Base-by-base conservation (phyloP, 1,284 basidiomycete genomes). In the Exobasidium cylindrosporum region DNA sequence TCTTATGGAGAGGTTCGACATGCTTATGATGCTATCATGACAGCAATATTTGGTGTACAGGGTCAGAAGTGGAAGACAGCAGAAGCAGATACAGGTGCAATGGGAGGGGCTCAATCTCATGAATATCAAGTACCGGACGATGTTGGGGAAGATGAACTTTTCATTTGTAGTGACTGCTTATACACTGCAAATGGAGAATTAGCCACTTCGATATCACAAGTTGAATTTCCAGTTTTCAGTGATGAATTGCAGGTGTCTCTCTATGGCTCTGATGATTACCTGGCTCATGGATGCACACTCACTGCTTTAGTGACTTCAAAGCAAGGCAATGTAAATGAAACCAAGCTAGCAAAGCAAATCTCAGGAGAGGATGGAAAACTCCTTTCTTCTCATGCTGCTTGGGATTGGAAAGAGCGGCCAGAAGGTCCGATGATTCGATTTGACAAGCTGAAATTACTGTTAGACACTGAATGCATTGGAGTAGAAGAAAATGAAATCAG, bases 11-110 rank as follows among this genome's bases (percentile, higher is more conserved):
- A 70, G n/a, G 80, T 80, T 11, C 62, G 67, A 6, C 50, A 29
- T 0, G 80, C 81, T 1, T 81, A 81, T 55, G 52, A 35, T 1
- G 61, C 61, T 7, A 80, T 81, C 26, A 77, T 56, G 64, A 76
- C 56, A n/a, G 28, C 46, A 47, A 47, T 61, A 3, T 60, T 60
- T 35, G 61, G 50, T 17, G 7, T 21, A 47, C 45, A 60, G 30
- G 24, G 30, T 7, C 47, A 58, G 0, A 44, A 55, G 0, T 78
- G 76, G 74, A 65, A 57, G 17, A 64, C 59, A 50, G 81, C 79
- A 1, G 69, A 78, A 59, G 81, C 81, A n/a, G 81, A 81, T 61
- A 75, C 76, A 1, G 81, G 80, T 17, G 73, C 79, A 4, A 81
- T 81, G 57, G 81, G 81, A 1, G 81, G 81, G 3, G 67, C 63